Base-by-base conservation (phyloP, 768 basidiomycete genomes). In the Naganishia kalamii region DNA sequence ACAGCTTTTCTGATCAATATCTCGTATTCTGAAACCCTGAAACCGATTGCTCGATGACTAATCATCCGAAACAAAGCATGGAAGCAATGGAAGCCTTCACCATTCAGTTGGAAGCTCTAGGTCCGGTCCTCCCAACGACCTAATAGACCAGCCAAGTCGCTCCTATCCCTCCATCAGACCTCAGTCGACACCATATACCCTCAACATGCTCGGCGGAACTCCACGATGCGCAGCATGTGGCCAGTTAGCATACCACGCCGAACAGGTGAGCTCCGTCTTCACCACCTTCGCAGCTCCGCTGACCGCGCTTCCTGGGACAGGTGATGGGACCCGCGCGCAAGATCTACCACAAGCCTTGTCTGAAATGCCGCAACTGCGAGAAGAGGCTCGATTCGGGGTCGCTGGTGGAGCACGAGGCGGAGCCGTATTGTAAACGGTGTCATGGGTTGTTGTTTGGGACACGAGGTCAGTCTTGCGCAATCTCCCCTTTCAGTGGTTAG, bases 271-370 rank as follows among this genome's bases (percentile, higher is more conserved):
- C 29, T 33, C 25, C 12, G 8, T 49, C 47, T 21, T 51, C 15
- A 12, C 12, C 23, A 8, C 50, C 21, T 12, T 13, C 50, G 25
- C 25, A 13, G 13, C 50, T 11, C 6, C 12, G 50, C 50, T 51
- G 50, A 51, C 4, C 50, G 17, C 27, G 4, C 25, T 25, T 49
- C 47, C 21, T 29, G 47, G 8, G 8, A 50, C 61, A 62, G 32
- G 46, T 62, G 12, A 65, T 65, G 57, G 64, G 64, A 32, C 64
- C 64, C 44, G 46, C 23, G 6, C 41, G 64, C 11, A 48, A 50
- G 46, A 68, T 68, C 33, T 68, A 68, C 47, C 66, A 68, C 27
- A 68, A 68, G 44, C 66, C 62, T 4, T 68, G 66, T 41, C 47
- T 68, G 4, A 43, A 60, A 10, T 68, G 66, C 41, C 12, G 32